Evolutionary conservation across 306 rosid species (phyloP).

Genomic region (apple (Malus domestica)): ASM211411v1 NC_041803.1:8144001-8144500

Average conservation of each 20-base stretch:
- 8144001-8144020: constrained; percentile 5
- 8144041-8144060: background rate
- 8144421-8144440: background rate
- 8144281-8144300: background rate
- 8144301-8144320: background rate
- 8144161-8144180: background rate
- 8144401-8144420: background rate
- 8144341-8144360: background rate
- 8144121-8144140: background rate
- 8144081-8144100: background rate
- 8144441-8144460: background rate
- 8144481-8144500: background rate
- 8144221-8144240: background rate
- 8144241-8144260: background rate
- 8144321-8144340: background rate
- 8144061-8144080: background rate
- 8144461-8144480: constrained; percentile 12
- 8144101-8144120: background rate
- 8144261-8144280: background rate
- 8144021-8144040: background rate
- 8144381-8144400: background rate
- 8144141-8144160: background rate
- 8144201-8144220: background rate
- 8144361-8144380: background rate
- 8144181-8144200: background rate